Conservation (phyloP, 192 early-diverging fungal genomes). For the Piromyces finnis region DNA sequence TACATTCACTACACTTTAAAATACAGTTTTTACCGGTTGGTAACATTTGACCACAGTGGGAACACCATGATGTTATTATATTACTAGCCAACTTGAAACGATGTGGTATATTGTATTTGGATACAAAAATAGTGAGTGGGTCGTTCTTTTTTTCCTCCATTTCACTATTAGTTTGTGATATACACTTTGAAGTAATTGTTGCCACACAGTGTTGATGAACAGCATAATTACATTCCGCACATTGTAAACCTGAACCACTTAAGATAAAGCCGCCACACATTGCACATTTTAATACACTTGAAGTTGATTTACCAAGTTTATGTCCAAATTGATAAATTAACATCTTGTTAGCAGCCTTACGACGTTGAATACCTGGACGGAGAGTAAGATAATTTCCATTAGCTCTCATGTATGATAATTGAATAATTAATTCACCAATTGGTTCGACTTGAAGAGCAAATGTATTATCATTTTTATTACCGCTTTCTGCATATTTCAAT, state of each 20-base stretch:
- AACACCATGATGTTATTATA: slow-evolving; percentile 86
- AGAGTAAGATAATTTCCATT: not conserved
- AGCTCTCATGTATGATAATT: not conserved
- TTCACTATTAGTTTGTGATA: slow-evolving; percentile 44
- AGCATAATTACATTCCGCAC: slow-evolving; percentile 84
- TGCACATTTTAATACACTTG: slow-evolving; percentile 94
- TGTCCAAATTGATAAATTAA: slow-evolving; percentile 47
- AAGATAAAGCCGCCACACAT: slow-evolving; percentile 87
- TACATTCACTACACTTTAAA: slow-evolving; percentile 52
- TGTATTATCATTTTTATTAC: not conserved
- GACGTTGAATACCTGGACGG: not conserved
- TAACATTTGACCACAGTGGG: slow-evolving; percentile 93
- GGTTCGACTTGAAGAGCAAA: not conserved
- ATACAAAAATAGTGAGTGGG: slow-evolving; percentile 6
- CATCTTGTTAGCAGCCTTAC: not conserved
- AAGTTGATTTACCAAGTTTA: slow-evolving; percentile 59
- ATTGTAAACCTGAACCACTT: slow-evolving; percentile 74
- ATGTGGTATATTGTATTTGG: slow-evolving; percentile 93
- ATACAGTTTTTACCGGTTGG: slow-evolving; percentile 52
- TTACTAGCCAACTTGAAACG: slow-evolving; percentile 72
- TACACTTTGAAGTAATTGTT: slow-evolving; percentile 78
- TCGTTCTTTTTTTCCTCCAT: slow-evolving; percentile 7
- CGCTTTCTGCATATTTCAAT: not conserved
- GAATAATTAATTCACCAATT: not conserved
- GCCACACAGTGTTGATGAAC: slow-evolving; percentile 79